phyloP scores from a whole-genome alignment of 345 rosid species.

The Geranium rotundifolium region DNA sequence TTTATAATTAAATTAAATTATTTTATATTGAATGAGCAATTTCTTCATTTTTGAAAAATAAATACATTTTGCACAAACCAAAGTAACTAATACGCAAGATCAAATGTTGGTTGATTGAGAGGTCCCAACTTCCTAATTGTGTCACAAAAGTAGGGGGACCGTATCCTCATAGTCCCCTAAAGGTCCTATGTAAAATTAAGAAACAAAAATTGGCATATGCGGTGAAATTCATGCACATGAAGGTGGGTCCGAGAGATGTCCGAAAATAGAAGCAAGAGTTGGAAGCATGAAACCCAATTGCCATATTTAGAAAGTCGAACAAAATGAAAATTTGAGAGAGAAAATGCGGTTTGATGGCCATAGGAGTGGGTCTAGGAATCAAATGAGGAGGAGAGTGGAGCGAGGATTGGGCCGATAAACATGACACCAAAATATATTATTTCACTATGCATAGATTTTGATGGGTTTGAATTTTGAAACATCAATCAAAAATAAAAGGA shows the following conservation, averaged over 20 bases:
- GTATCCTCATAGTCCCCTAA: neutral
- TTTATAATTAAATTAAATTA: too few species aligned
- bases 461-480: constrained; percentile 15
- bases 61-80: too few species aligned
- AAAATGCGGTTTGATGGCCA: neutral
- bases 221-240: constrained; percentile 11
- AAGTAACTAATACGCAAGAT: too few species aligned
- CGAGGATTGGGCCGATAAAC: constrained; percentile 36
- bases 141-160: neutral
- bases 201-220: neutral
- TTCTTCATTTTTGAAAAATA: too few species aligned
- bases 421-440: constrained; percentile 10
- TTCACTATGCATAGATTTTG: constrained; percentile 15
- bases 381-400: constrained; percentile 15
- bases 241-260: neutral
- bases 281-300: constrained; percentile 1
- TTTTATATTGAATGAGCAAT: too few species aligned
- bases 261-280: neutral
- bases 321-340: neutral
- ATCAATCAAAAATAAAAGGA: neutral
- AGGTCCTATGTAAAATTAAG: neutral
- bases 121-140: neutral
- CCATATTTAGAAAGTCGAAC: constrained; percentile 8
- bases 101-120: neutral
- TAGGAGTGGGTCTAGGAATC: too few species aligned